Conservation (phyloP, 805 yeast genomes). For the Sugiyamaella lignohabitans region DNA sequence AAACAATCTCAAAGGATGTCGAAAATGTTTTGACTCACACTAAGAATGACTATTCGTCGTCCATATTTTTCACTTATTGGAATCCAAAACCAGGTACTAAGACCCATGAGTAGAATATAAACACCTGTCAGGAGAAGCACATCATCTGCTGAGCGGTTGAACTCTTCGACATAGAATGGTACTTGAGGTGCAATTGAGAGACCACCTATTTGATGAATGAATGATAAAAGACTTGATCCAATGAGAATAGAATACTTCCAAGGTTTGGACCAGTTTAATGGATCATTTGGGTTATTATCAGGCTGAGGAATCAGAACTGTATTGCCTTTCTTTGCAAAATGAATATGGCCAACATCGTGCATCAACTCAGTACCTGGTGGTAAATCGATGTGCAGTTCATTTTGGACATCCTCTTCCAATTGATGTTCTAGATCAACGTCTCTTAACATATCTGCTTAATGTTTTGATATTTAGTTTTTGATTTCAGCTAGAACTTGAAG, state of each 20-base stretch:
- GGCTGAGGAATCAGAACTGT: slow-evolving; percentile 22
- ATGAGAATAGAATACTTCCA: slow-evolving; percentile 26
- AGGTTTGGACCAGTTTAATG: slow-evolving; percentile 42
- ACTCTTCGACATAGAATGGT: slow-evolving; percentile 9
- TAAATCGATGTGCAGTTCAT: background rate
- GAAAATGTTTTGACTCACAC: too few relatives aligned
- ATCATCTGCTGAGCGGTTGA: slow-evolving; percentile 4
- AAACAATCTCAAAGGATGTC: too few relatives aligned
- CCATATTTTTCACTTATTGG: slow-evolving; percentile 31
- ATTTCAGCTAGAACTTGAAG: too few relatives aligned
- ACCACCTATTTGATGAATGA: slow-evolving; percentile 10
- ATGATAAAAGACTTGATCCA: slow-evolving; percentile 23
- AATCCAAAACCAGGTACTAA: slow-evolving; percentile 45
- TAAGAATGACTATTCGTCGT: slow-evolving; percentile 9
- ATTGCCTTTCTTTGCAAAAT: slow-evolving; percentile 5
- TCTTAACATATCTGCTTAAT: background rate
- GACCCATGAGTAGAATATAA: slow-evolving; percentile 47
- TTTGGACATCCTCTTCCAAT: background rate
- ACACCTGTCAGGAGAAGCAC: slow-evolving; percentile 30
- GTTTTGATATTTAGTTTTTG: background rate
- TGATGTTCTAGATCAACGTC: background rate
- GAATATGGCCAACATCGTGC: slow-evolving; percentile 7
- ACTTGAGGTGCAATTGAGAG: slow-evolving; percentile 11
- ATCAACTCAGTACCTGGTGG: slow-evolving; percentile 12
- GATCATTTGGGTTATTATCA: slow-evolving; percentile 44